These are phyloP conservation scores for Kwoniella botswanensis DNA, from an alignment of 768 basidiomycete species.

Conservation along the genomic window DNA sequence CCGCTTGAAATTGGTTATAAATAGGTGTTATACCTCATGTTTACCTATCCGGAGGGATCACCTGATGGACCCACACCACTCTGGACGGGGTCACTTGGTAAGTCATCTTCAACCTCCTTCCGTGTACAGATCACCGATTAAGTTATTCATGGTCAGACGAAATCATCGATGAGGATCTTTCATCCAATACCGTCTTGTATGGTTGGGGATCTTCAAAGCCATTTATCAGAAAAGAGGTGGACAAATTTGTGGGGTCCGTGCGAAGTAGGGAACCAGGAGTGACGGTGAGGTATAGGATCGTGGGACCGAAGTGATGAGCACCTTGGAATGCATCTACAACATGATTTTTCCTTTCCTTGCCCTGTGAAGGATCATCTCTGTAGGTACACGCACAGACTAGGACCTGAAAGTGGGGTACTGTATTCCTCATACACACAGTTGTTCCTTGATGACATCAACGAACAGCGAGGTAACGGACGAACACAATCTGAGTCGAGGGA, in stretches of 20 bases:
- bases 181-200: background rate
- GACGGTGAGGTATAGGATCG: background rate
- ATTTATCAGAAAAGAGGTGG: slow-evolving; percentile 2
- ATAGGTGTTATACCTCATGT: background rate
- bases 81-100: slow-evolving; percentile 5
- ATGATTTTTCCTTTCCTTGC: background rate
- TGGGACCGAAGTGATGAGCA: background rate
- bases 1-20: too few species aligned
- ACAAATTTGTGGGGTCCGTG: background rate
- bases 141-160: background rate
- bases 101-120: background rate
- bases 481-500: too few species aligned
- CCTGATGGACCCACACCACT: background rate
- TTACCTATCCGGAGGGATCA: background rate
- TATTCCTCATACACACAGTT: background rate
- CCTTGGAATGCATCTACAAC: background rate
- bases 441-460: background rate
- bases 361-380: background rate
- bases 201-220: slow-evolving; percentile 1
- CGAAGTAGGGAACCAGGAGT: background rate
- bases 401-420: too few species aligned
- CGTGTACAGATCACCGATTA: background rate
- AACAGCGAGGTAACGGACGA: too few species aligned
- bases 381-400: background rate
- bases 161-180: background rate